phyloP scores from a whole-genome alignment of 2,329 filamentous ascomycete species.

The Hymenoscyphus scutula region DNA sequence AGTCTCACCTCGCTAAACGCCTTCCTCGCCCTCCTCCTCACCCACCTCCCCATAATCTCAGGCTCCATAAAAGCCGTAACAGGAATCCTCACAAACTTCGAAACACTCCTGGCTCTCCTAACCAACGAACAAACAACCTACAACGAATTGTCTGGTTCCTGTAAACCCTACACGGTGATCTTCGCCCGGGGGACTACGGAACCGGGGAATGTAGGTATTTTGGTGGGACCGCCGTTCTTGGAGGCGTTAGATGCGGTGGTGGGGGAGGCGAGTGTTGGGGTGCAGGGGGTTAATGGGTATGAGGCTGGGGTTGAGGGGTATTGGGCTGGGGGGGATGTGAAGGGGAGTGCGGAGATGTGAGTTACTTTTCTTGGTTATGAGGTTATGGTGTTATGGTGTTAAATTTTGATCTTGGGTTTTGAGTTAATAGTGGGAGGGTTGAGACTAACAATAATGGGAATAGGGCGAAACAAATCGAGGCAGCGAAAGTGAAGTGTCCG shows the following conservation, averaged over 20 bases:
- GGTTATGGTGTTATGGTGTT: too few relatives aligned
- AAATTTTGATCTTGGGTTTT: too few relatives aligned
- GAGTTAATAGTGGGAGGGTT: not conserved
- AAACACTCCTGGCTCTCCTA: slow-evolving; percentile 23
- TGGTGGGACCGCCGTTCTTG: slow-evolving; percentile 37
- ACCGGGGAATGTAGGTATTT: slow-evolving; percentile 44
- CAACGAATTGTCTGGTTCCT: slow-evolving; percentile 28
- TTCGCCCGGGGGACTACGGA: slow-evolving; percentile 50
- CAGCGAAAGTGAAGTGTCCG: slow-evolving; percentile 38
- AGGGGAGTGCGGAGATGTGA: slow-evolving; percentile 30
- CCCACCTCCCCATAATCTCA: slow-evolving; percentile 27
- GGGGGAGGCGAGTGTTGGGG: slow-evolving; percentile 24
- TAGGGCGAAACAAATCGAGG: slow-evolving; percentile 35
- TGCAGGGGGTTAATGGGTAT: slow-evolving; percentile 37
- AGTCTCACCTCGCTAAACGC: slow-evolving; percentile 24
- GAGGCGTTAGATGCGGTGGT: slow-evolving; percentile 25
- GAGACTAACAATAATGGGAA: slow-evolving; percentile 5
- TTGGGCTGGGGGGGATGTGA: slow-evolving; percentile 29
- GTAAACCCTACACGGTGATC: slow-evolving; percentile 42
- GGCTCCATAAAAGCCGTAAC: slow-evolving; percentile 22
- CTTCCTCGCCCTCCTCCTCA: slow-evolving; percentile 28
- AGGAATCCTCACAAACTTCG: slow-evolving; percentile 26
- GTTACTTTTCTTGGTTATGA: slow-evolving; percentile 1
- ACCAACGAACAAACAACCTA: slow-evolving; percentile 29
- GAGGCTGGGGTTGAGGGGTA: slow-evolving; percentile 34